phyloP scores from a whole-genome alignment of 192 early-diverging fungal species.

The Backusella liffmaniae region DNA sequence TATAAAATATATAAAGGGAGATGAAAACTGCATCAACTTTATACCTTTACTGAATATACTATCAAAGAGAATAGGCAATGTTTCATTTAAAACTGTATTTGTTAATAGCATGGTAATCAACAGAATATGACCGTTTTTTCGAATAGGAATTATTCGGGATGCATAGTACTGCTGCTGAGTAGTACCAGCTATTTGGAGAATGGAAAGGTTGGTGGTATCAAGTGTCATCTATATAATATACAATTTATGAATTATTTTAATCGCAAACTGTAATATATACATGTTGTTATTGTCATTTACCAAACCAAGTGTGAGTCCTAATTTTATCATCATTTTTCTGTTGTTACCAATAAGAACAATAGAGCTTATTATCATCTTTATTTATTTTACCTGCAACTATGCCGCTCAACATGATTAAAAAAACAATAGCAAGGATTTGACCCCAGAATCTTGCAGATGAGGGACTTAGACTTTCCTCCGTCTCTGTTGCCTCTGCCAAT shows the following conservation, averaged over 20 bases:
- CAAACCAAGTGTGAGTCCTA: conserved; percentile 42
- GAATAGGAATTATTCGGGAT: conserved; percentile 76
- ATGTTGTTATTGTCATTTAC: conserved; percentile 11
- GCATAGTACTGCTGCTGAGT: conserved; percentile 67
- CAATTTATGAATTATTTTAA: background rate
- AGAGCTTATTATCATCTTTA: background rate
- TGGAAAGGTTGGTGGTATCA: conserved; percentile 75
- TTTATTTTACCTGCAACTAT: conserved; percentile 17
- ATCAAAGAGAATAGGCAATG: conserved; percentile 78
- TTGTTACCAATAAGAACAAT: background rate
- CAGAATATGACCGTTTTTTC: conserved; percentile 85
- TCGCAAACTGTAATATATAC: background rate
- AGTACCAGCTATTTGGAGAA: conserved; percentile 79
- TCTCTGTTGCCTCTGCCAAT: background rate
- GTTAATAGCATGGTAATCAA: conserved; percentile 86
- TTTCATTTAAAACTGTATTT: conserved; percentile 91
- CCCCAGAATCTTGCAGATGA: conserved; percentile 12
- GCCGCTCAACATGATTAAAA: conserved; percentile 15
- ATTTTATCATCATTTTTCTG: background rate
- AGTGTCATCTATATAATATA: conserved; percentile 61
- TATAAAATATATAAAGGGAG: background rate
- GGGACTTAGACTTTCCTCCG: background rate
- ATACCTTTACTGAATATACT: conserved; percentile 61
- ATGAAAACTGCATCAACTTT: background rate
- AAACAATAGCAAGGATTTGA: conserved; percentile 9